Percentiles rank a stretch among this genome's conserved stretches.
These are phyloP conservation scores for Elsinoe fawcettii DNA, from an alignment of 2,329 filamentous ascomycete species.

Conservation along the genomic window DNA sequence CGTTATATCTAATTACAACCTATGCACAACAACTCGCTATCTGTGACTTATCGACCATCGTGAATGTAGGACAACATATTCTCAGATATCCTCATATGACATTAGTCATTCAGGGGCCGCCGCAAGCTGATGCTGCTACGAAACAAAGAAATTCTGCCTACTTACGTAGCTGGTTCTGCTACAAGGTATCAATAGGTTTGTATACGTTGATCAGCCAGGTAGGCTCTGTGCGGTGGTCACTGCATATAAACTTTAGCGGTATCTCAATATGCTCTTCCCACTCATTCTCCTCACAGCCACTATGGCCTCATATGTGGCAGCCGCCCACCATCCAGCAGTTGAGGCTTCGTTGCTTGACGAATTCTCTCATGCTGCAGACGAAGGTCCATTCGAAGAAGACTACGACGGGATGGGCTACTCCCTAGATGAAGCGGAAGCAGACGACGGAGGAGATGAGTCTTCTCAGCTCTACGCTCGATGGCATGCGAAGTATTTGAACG, in stretches of 20 bases:
- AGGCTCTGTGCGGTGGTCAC: too few species aligned
- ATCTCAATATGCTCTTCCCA: background rate
- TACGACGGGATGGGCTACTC: background rate
- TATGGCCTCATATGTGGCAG: background rate
- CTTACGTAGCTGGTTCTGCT: background rate
- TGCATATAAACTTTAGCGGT: too few species aligned
- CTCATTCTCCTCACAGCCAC: background rate
- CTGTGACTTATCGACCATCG: too few species aligned
- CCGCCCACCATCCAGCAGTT: background rate
- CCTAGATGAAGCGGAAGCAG: background rate
- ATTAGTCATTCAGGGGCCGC: too few species aligned
- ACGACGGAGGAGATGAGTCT: background rate
- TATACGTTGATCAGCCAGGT: background rate
- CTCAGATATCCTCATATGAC: too few species aligned
- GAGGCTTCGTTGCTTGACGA: background rate
- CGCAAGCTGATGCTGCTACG: background rate
- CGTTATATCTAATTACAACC: too few species aligned
- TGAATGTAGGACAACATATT: too few species aligned
- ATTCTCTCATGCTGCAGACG: background rate
- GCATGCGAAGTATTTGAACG: background rate
- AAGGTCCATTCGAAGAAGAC: background rate
- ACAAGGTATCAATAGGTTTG: background rate
- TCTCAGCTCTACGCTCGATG: background rate
- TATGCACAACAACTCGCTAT: too few species aligned
- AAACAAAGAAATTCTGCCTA: background rate